phyloP scores from a whole-genome alignment of 768 basidiomycete species.

The Calocybe indica region DNA sequence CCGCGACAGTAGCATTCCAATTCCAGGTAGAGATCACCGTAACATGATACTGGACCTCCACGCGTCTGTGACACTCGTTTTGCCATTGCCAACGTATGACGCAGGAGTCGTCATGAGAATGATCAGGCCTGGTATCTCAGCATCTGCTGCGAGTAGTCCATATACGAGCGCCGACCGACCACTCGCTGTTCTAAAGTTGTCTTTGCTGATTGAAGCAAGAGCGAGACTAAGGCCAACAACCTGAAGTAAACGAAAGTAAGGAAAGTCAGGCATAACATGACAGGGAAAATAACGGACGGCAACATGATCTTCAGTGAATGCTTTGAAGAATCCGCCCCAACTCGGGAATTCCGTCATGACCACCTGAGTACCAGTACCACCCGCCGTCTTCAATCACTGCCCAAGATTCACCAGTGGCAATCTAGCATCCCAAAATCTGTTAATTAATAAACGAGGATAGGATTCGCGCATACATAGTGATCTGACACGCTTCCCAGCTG shows the following conservation, averaged over 20 bases:
- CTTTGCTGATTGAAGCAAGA: constrained; percentile 34
- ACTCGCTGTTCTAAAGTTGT: constrained; percentile 27
- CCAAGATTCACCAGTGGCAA: constrained; percentile 37
- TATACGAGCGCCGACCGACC: constrained; percentile 25
- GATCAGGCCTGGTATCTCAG: constrained; percentile 32
- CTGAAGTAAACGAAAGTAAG: constrained; percentile 17
- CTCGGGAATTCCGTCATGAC: constrained; percentile 34
- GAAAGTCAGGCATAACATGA: constrained; percentile 4
- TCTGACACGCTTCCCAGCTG: constrained; percentile 29
- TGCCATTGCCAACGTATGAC: constrained; percentile 24
- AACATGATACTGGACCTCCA: constrained; percentile 43
- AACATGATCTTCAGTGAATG: constrained; percentile 28
- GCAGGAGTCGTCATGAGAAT: constrained; percentile 35
- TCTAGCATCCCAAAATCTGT: constrained; percentile 18
- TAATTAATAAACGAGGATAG: not conserved
- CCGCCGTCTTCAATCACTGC: constrained; percentile 15
- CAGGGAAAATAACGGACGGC: constrained; percentile 24
- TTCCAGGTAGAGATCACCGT: constrained; percentile 38
- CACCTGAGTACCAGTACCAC: constrained; percentile 18
- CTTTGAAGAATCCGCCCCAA: constrained; percentile 33
- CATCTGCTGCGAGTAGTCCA: constrained; percentile 28
- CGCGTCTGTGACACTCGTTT: constrained; percentile 37
- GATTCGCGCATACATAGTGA: constrained; percentile 27
- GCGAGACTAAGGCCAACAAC: constrained; percentile 32
- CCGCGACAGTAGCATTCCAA: constrained; percentile 35